Percentiles rank a stretch among this genome's conserved stretches.
These are phyloP conservation scores for Auriculariales sp. DNA, from an alignment of 768 basidiomycete species.

Conservation along the genomic window DNA sequence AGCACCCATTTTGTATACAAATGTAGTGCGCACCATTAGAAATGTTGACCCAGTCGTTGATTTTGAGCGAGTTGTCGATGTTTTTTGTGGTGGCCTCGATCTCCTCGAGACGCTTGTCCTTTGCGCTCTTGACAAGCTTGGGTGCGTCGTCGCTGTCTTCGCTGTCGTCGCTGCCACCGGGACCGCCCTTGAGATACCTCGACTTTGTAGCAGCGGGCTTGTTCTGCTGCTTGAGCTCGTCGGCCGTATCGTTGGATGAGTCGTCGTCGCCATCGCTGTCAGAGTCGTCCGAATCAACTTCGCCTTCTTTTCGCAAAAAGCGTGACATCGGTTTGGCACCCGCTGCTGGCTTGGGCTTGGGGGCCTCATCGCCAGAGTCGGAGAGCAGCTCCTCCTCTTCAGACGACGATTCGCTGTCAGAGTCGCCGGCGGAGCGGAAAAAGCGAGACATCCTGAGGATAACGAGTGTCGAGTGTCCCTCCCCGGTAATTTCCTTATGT, in stretches of 20 bases:
- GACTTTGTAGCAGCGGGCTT: slow-evolving; percentile 15
- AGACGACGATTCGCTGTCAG: slow-evolving; percentile 57
- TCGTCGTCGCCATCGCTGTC: slow-evolving; percentile 39
- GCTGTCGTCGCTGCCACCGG: slow-evolving; percentile 37
- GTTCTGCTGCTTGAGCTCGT: slow-evolving; percentile 33
- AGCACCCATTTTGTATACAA: slow-evolving; percentile 4
- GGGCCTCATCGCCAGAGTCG: slow-evolving; percentile 46
- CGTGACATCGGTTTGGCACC: slow-evolving; percentile 55
- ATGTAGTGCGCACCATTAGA: slow-evolving; percentile 50
- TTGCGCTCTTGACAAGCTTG: slow-evolving; percentile 73
- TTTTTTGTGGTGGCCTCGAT: slow-evolving; percentile 84
- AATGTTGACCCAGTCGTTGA: slow-evolving; percentile 92
- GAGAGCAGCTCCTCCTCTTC: slow-evolving; percentile 44
- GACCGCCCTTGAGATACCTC: slow-evolving; percentile 30
- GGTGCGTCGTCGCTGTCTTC: slow-evolving; percentile 50
- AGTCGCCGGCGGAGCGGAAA: slow-evolving; percentile 75
- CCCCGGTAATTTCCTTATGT: no score
- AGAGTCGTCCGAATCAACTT: slow-evolving; percentile 31
- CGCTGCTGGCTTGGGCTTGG: slow-evolving; percentile 28
- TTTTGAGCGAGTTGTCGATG: slow-evolving; percentile 90
- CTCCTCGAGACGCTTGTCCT: slow-evolving; percentile 84
- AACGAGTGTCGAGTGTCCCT: no score
- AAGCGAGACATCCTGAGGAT: slow-evolving; percentile 60
- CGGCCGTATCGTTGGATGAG: slow-evolving; percentile 35
- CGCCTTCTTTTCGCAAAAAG: slow-evolving; percentile 52